phyloP scores from a whole-genome alignment of 108 stramenopile genomes.

The Stephanodiscus minutulus region DNA sequence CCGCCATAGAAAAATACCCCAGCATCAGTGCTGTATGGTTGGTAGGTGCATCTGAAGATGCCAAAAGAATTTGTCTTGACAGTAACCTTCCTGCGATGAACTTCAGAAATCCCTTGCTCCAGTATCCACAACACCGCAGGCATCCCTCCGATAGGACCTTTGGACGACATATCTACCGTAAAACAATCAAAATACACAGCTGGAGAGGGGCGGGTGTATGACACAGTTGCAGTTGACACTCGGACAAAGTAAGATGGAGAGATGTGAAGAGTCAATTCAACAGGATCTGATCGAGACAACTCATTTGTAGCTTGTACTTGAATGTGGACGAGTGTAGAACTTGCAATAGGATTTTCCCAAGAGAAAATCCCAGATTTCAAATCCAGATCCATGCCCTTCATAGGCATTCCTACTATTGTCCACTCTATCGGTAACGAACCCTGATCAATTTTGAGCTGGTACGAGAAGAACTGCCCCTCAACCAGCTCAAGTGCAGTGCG shows the following conservation, averaged over 20 bases:
- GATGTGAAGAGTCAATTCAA: constrained; percentile 5
- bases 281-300: constrained; percentile 6
- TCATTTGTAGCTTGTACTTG: constrained; percentile 33
- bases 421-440: constrained; percentile 30
- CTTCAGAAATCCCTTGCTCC: constrained; percentile 12
- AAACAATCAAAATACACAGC: constrained; percentile 21
- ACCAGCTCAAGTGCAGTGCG: constrained; percentile 8
- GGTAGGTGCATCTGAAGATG: constrained; percentile 8
- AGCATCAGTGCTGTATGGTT: constrained; percentile 27
- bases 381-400: constrained; percentile 15
- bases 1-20: constrained; percentile 27
- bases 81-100: constrained; percentile 23
- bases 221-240: constrained; percentile 9
- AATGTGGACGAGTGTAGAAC: neutral
- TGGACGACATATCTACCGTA: constrained; percentile 10
- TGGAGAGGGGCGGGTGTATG: constrained; percentile 23
- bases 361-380: constrained; percentile 12
- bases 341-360: constrained; percentile 18
- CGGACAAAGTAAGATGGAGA: constrained; percentile 27
- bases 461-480: constrained; percentile 17
- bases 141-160: constrained; percentile 17
- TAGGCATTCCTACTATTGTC: constrained; percentile 15
- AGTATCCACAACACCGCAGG: constrained; percentile 31
- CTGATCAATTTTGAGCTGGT: constrained; percentile 22
- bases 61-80: constrained; percentile 31